Conservation (phyloP, 352 stramenopile genomes). For the Thalassiosira ordinaria region DNA sequence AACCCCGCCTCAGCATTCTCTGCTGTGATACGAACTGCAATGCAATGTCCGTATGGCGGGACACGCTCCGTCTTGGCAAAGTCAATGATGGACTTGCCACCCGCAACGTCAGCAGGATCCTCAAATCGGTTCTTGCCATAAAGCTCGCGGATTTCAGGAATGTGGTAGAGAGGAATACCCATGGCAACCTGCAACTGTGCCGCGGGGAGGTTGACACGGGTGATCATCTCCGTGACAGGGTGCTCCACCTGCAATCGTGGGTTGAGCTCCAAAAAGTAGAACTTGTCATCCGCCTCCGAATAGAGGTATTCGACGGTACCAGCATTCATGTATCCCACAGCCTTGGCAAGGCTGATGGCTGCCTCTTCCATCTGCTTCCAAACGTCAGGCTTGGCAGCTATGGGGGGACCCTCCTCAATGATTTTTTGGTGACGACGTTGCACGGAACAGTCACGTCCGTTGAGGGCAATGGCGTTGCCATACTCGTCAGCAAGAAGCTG, state of each 20-base stretch:
- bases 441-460: conserved; percentile 98
- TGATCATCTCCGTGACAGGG: conserved; percentile 99
- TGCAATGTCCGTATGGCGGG: conserved; percentile 92
- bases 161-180: conserved; percentile 98
- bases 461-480: conserved; percentile 97
- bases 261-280: conserved; percentile 99
- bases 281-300: conserved; percentile 94
- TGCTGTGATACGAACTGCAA: conserved; percentile 98
- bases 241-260: conserved; percentile 99
- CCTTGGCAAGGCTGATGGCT: conserved; percentile 96
- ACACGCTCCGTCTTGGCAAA: conserved; percentile 89
- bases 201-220: conserved; percentile 95
- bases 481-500: conserved; percentile 99
- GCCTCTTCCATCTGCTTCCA: conserved; percentile 98
- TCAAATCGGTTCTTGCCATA: conserved; percentile 95
- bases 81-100: conserved; percentile 90
- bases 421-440: conserved; percentile 99
- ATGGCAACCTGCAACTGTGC: conserved; percentile 97
- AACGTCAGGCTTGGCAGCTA: conserved; percentile 92
- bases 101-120: conserved; percentile 62
- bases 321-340: conserved; percentile 98
- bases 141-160: conserved; percentile 97
- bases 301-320: conserved; percentile 99
- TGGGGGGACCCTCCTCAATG: conserved; percentile 97
- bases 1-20: conserved; percentile 99